Evolutionary conservation across 352 stramenopile genomes (phyloP), one percentile per base, ranked within the genome.

Genomic region (Phytophthora hibernalis): DNA sequence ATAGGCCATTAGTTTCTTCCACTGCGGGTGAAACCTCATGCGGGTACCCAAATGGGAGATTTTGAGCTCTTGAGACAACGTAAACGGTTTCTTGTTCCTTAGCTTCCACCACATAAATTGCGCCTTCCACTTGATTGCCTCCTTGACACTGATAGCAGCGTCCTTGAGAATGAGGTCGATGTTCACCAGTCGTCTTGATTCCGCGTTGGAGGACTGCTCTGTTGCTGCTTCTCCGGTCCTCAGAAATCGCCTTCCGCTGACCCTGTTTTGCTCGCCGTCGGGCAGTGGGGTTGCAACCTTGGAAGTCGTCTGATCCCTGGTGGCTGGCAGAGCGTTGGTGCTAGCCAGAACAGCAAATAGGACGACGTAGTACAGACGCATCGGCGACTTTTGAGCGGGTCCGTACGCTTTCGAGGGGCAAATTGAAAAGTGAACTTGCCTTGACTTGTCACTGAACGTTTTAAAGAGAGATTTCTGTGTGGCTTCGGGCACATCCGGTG

Each of bases 141-240:
- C 43, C 24, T 61, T 61, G 7, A 43, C 10, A 11, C 49, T 61
- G 1, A n/a, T 51, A 18, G 38, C 53, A 3, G 53, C n/a, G 18
- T 61, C 53, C n/a, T 38, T 51, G 26, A 61, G 37, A 1, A 60
- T 18, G 22, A 60, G 24, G 5, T 60, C 38, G 10, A 55, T 31
- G 9, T 55, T 63, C 10, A 21, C 38, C 38, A 44, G 38, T 9
- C 38, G 38, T 21, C 38, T 22, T 21, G 12, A 16, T 21, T 44
- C 16, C 0, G 38, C 7, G n/a, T 3, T 22, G 38, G 16, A 1
- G 16, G 21, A 0, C 5, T 44, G 5, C 7, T 44, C 38, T 22
- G 16, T 44, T 12, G n/a, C 5, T 10, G 16, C 38, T 1, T 44
- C 38, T 44, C 8, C n/a, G 22, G n/a, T 44, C n/a, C 38, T 44